Evolutionary conservation across 2,329 filamentous ascomycete genomes (phyloP), one percentile per base, ranked within the genome.

Genomic region (Clarireedia monteithiana): DNA sequence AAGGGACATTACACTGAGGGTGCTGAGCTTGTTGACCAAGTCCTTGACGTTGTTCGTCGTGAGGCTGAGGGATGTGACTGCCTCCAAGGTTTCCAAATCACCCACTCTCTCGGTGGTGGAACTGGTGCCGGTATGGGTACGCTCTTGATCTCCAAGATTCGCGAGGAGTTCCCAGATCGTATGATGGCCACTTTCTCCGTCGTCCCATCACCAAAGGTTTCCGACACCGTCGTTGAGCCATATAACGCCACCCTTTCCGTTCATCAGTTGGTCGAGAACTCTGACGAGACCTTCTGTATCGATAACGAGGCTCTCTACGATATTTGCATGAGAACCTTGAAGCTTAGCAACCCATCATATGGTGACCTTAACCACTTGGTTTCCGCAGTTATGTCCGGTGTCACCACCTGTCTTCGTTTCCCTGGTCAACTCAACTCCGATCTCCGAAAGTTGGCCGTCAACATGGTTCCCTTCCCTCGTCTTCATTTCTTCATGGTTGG

Each of bases 401-500:
- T 99, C 71, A 96, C 94, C 73, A 97, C 94, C 69, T 97, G 90
- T 75, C 82, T 99, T 73, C 94, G 94, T 77, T 99, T 99, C 89
- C 94, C 94, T 57, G 94, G 94, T 74, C 94, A 99, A 84, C 88
- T 99, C 67, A 99, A 99, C 89, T 99, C 94, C 73, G 94, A 99
- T 75, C 89, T 99, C 68, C 91, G 94, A 81, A 99, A 99, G 84
- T 80, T 99, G 72, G 94, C 94, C 67, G 94, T 99, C 77, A 99
- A 99, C 89, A 99, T 99, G 83, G 94, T 99, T 78, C 94, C 94
- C 62, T 99, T 99, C 89, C 94, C 94, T 67, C 94, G 94, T 91
- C 90, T 99, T 63, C 94, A 99, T 80, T 99, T 99, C 87, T 99
- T 99, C 86, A 99, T 99, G 94, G 94, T 99, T 74, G 94, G 94